These are phyloP conservation scores for Monosporozyma aerobia DNA, from an alignment of 805 yeast genomes.

Conservation along the genomic window DNA sequence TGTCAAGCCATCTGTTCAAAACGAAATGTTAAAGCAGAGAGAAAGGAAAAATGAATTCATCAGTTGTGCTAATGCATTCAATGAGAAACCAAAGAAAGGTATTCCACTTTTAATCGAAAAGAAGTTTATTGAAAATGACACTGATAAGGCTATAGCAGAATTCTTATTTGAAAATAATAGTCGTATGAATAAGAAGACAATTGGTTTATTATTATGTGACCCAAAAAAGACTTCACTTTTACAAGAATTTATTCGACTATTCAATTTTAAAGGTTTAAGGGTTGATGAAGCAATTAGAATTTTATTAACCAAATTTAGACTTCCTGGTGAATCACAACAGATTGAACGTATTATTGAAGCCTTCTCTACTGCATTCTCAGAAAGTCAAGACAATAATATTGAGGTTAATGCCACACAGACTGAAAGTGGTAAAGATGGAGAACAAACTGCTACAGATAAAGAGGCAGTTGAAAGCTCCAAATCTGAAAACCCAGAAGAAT, in stretches of 20 bases:
- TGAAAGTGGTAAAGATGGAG: neutral
- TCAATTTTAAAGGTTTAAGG: constrained; percentile 69
- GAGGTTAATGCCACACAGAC: neutral
- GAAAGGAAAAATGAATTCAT: constrained; percentile 64
- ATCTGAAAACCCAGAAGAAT: neutral
- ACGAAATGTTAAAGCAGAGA: constrained; percentile 26
- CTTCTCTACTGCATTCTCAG: constrained; percentile 73
- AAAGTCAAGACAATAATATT: constrained; percentile 40
- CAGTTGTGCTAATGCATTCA: constrained; percentile 64
- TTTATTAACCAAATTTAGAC: constrained; percentile 70
- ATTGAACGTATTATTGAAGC: constrained; percentile 86
- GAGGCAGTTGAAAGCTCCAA: neutral
- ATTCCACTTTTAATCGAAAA: constrained; percentile 52
- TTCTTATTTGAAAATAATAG: constrained; percentile 74
- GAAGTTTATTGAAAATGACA: constrained; percentile 47
- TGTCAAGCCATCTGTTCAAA: constrained; percentile 15
- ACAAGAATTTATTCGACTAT: constrained; percentile 52
- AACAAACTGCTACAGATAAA: neutral
- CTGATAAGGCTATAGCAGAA: constrained; percentile 58
- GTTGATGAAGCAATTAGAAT: constrained; percentile 90
- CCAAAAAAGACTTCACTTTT: constrained; percentile 55
- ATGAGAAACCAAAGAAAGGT: constrained; percentile 72
- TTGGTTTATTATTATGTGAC: constrained; percentile 82
- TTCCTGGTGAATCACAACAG: constrained; percentile 97
- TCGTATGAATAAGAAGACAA: constrained; percentile 72